These are phyloP conservation scores for Globisporangium paroecandrum DNA, from an alignment of 352 stramenopile genomes.

Conservation along the genomic window DNA sequence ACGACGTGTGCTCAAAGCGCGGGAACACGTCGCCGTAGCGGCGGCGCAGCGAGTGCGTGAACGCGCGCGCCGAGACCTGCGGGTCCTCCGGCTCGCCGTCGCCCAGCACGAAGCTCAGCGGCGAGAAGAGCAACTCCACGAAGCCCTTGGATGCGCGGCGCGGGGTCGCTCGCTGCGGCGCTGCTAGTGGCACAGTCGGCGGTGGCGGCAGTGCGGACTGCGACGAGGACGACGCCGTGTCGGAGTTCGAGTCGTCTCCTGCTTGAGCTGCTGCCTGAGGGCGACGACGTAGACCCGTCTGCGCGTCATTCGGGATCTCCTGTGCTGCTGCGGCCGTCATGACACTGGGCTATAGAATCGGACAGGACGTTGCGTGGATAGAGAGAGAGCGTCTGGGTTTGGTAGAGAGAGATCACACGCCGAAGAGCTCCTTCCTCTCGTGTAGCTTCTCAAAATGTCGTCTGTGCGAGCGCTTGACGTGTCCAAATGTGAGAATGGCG, in stretches of 20 bases:
- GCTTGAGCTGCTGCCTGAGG: conserved; percentile 17
- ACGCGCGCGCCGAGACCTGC: conserved; percentile 50
- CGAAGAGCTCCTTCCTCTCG: background rate
- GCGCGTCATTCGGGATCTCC: conserved; percentile 11
- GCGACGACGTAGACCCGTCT: conserved; percentile 27
- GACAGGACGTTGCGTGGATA: too few relatives aligned
- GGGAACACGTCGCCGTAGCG: conserved; percentile 62
- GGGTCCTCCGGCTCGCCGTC: conserved; percentile 68
- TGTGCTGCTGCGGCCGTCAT: conserved; percentile 16
- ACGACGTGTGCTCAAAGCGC: conserved; percentile 78
- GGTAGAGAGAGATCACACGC: background rate
- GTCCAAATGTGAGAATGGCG: conserved; percentile 3
- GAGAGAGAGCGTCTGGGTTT: background rate
- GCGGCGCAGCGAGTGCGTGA: conserved; percentile 49
- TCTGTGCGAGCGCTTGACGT: background rate
- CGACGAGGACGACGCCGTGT: conserved; percentile 18
- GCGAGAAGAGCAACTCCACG: conserved; percentile 73
- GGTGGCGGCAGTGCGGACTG: conserved; percentile 5
- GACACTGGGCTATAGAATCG: background rate
- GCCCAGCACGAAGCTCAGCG: conserved; percentile 68
- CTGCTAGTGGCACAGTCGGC: background rate
- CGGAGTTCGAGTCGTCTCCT: conserved; percentile 11
- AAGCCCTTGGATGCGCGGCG: conserved; percentile 42
- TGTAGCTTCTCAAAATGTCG: background rate
- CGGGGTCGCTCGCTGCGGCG: background rate